These are phyloP conservation scores for Pythium rhizo-oryzae DNA, from an alignment of 352 stramenopile species.

Conservation along the genomic window DNA sequence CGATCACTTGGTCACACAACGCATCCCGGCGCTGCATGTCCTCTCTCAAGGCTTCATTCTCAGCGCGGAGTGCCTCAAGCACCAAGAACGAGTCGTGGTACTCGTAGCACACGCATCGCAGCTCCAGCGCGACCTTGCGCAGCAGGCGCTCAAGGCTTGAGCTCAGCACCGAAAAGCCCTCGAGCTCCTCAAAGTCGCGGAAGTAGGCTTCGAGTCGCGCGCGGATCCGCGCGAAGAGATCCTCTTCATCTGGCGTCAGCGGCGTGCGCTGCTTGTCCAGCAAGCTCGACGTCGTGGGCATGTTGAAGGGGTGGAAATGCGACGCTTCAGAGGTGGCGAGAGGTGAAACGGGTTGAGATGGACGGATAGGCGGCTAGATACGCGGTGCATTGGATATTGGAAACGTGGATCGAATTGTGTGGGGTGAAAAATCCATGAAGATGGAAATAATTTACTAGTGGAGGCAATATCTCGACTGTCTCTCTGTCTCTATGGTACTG, in stretches of 20 bases:
- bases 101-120: constrained; percentile 42
- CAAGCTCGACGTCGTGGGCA: constrained; percentile 22
- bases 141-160: constrained; percentile 39
- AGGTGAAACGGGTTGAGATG: too few species aligned
- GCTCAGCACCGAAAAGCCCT: constrained; percentile 40
- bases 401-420: too few species aligned
- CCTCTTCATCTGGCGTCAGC: constrained; percentile 42
- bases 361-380: too few species aligned
- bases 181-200: constrained; percentile 42
- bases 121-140: constrained; percentile 39
- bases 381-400: too few species aligned
- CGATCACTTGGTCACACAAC: constrained; percentile 42
- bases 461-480: constrained; percentile 3
- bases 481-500: constrained; percentile 7
- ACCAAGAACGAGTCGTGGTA: constrained; percentile 24
- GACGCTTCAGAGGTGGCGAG: not conserved
- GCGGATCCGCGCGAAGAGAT: constrained; percentile 35
- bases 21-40: constrained; percentile 5
- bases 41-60: constrained; percentile 16
- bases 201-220: constrained; percentile 39
- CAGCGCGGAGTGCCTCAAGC: constrained; percentile 29
- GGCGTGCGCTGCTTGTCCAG: constrained; percentile 30
- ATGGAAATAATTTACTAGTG: not conserved
- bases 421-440: not conserved
- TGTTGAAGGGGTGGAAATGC: not conserved